Evolutionary conservation across 2,329 filamentous ascomycete genomes (phyloP), one percentile per base, ranked within the genome.

Genomic region (Fusarium lateritium): DNA sequence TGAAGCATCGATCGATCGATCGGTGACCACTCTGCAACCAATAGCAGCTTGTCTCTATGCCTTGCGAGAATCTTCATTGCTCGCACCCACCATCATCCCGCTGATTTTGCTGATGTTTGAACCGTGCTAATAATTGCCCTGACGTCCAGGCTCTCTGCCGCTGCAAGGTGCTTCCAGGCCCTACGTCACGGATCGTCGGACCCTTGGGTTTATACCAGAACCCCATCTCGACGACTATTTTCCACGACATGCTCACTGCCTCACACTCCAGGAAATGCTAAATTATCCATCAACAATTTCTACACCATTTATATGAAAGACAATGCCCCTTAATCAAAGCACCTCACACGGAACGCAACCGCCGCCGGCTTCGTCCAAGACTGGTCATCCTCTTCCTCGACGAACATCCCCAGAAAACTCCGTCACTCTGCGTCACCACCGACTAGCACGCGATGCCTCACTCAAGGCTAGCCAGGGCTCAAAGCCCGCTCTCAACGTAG

Each of bases 401-500:
- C 79, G 84, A 65, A 75, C 79, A 3, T 80, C 81, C 6, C 81
- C 83, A 14, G 79, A 79, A 42, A 80, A 82, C 31, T 87, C 85
- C 6, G 76, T 85, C 4, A 86, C 85, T 0, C 71, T 86, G 1
- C 79, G 76, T 13, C 77, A 86, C 56, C 84, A 86, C 64, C 80
- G 80, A 43, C 65, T 84, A 17, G 79, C 81, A 10, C 80, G 80
- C 36, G 82, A 86, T 77, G 81, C 74, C n/a, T 79, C 77, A 1
- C 63, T 73, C 17, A 76, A 72, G 53, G 76, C 72, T 1, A 75
- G 60, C 21, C 70, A 70, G 19, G 75, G 74, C 45, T 73, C 76
- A 22, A 65, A 47, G 13, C 70, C 69, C 19, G 59, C 67, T 6
- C 66, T 70, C 4, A 52, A 64, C 10, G 67, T 53, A 28, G 70